A percentile compares a stretch with the other conserved stretches of the same genome.
phyloP scores from a whole-genome alignment of 2,329 filamentous ascomycete species.

The Neospermospora avenae region DNA sequence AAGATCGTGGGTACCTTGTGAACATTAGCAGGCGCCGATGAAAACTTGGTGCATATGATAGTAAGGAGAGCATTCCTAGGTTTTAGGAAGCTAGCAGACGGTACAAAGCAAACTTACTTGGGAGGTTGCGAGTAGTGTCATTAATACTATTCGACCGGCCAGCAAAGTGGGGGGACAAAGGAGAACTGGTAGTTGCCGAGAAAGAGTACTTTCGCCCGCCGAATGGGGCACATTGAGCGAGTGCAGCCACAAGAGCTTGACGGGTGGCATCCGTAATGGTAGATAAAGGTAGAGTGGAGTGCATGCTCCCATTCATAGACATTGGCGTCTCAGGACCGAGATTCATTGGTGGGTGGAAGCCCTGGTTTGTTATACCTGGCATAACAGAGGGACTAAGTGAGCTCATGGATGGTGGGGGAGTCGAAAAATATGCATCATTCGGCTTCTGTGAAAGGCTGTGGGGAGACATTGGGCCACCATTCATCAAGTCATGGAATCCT shows the following conservation, averaged over 20 bases:
- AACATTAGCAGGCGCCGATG: background rate
- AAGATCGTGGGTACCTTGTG: constrained; percentile 66
- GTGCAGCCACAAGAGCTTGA: constrained; percentile 56
- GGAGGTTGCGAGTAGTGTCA: constrained; percentile 58
- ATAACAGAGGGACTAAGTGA: constrained; percentile 71
- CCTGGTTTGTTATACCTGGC: constrained; percentile 59
- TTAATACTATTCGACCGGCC: constrained; percentile 47
- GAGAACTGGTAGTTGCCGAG: constrained; percentile 49
- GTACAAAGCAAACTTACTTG: constrained; percentile 42
- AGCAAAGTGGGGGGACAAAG: constrained; percentile 51
- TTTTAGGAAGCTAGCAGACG: background rate
- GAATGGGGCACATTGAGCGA: constrained; percentile 54
- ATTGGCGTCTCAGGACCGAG: constrained; percentile 72
- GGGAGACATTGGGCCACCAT: constrained; percentile 70
- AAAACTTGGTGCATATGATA: background rate
- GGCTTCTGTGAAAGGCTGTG: constrained; percentile 70
- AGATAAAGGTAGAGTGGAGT: constrained; percentile 55
- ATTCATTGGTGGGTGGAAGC: constrained; percentile 63
- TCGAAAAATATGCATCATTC: constrained; percentile 74
- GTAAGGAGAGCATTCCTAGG: background rate
- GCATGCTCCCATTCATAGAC: constrained; percentile 60
- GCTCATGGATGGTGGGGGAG: constrained; percentile 70
- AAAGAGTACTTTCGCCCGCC: constrained; percentile 63
- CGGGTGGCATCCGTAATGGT: constrained; percentile 65
- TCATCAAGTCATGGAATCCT: constrained; percentile 74